phyloP scores from a whole-genome alignment of 768 basidiomycete genomes.

The Phaeolepiota aurea region DNA sequence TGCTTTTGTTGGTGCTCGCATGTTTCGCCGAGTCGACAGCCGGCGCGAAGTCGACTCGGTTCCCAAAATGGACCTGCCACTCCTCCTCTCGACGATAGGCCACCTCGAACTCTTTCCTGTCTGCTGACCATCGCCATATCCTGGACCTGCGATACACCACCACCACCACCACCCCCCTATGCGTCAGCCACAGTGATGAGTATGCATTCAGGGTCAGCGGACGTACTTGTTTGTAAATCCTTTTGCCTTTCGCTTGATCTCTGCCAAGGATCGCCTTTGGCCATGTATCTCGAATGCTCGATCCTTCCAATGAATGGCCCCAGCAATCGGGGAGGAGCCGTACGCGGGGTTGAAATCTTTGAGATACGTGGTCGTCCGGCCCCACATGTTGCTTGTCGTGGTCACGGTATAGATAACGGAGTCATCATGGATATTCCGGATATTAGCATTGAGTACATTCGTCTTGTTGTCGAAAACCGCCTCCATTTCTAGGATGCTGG shows the following conservation, averaged over 20 bases:
- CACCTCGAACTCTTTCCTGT: slow-evolving; percentile 36
- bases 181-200: neutral
- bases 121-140: slow-evolving; percentile 36
- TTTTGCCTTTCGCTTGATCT: slow-evolving; percentile 30
- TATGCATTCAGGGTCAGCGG: no score
- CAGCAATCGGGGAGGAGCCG: slow-evolving; percentile 25
- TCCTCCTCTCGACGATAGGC: slow-evolving; percentile 29
- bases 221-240: slow-evolving; percentile 27
- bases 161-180: slow-evolving; percentile 6
- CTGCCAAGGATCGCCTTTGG: slow-evolving; percentile 26
- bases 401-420: slow-evolving; percentile 34
- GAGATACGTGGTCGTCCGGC: slow-evolving; percentile 35
- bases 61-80: slow-evolving; percentile 31
- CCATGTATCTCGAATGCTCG: slow-evolving; percentile 38
- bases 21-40: neutral
- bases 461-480: slow-evolving; percentile 42
- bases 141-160: slow-evolving; percentile 18
- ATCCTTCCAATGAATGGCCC: slow-evolving; percentile 42
- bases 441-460: slow-evolving; percentile 36
- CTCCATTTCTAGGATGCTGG: slow-evolving; percentile 28
- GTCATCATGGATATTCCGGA: slow-evolving; percentile 34
- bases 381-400: slow-evolving; percentile 33
- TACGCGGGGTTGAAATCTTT: slow-evolving; percentile 37
- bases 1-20: neutral
- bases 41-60: slow-evolving; percentile 2